phyloP scores from a whole-genome alignment of 1,284 basidiomycete species.

The Ceratobasidium sp. region DNA sequence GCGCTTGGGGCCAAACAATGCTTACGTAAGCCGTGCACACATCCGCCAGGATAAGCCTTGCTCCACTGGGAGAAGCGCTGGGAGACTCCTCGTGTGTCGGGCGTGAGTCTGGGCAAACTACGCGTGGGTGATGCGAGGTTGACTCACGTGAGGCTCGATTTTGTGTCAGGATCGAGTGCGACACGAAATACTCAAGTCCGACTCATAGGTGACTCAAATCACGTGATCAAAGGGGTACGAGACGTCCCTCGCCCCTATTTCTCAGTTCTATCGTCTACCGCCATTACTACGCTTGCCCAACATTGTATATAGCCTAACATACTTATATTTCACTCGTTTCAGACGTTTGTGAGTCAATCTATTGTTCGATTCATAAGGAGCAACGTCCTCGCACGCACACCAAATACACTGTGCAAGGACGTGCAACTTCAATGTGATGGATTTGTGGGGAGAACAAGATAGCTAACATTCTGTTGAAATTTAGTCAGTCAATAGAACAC shows the following conservation, averaged over 20 bases:
- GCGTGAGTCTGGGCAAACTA: background rate
- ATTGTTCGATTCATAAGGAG: background rate
- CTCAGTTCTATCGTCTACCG: background rate
- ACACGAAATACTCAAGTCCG: background rate
- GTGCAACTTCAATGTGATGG: no score
- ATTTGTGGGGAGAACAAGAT: no score
- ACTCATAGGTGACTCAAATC: background rate
- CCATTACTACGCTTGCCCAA: background rate
- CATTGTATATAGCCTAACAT: background rate
- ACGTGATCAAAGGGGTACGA: slow-evolving; percentile 4
- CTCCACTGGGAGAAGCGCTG: slow-evolving; percentile 15
- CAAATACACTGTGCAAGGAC: background rate
- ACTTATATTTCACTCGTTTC: background rate
- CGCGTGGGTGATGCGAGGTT: background rate
- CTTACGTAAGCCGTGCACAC: no score
- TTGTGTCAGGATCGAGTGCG: slow-evolving; percentile 3
- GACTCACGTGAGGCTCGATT: background rate
- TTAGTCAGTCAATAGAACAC: no score
- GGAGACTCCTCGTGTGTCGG: background rate
- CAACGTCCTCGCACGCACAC: no score
- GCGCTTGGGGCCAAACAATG: no score
- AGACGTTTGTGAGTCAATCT: background rate
- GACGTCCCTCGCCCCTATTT: background rate
- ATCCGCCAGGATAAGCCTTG: no score
- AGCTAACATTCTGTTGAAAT: no score